A percentile compares a stretch with the other conserved stretches of the same genome.
These are phyloP conservation scores for Leccinum pachyderme DNA, from an alignment of 1,284 basidiomycete species.

Conservation along the genomic window DNA sequence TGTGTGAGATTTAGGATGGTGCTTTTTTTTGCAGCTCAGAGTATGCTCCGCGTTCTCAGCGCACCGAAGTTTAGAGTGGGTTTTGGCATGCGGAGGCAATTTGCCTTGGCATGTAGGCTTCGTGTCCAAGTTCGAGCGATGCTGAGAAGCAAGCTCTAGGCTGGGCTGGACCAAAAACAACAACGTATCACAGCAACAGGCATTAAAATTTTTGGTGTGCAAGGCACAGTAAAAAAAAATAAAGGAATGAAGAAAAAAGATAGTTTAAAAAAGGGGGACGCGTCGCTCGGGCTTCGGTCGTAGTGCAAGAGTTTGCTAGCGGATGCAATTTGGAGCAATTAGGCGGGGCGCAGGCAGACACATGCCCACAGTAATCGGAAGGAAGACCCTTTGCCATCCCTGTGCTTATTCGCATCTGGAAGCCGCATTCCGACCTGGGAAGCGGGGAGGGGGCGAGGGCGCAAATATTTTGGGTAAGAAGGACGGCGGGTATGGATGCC, in stretches of 20 bases:
- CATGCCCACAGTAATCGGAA: conserved; percentile 22
- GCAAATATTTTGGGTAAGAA: conserved; percentile 10
- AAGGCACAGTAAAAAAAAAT: conserved; percentile 14
- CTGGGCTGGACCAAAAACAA: conserved; percentile 2
- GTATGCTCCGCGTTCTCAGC: conserved; percentile 22
- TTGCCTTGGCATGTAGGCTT: conserved; percentile 1
- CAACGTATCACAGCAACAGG: conserved; percentile 1
- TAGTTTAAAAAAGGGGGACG: conserved; percentile 6
- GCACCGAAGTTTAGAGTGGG: background rate
- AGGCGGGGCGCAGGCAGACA: conserved; percentile 32
- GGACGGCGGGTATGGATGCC: conserved; percentile 16
- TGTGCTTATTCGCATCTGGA: conserved; percentile 18
- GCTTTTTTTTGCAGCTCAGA: conserved; percentile 17
- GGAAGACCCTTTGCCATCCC: conserved; percentile 28
- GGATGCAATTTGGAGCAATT: conserved; percentile 27
- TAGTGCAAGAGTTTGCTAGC: conserved; percentile 24
- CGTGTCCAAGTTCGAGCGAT: conserved; percentile 4
- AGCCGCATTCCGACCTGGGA: conserved; percentile 18
- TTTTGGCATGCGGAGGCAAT: background rate
- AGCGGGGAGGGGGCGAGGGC: conserved; percentile 8
- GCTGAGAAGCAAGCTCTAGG: background rate
- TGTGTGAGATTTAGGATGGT: background rate
- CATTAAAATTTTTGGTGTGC: conserved; percentile 10
- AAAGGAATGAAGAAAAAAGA: background rate
- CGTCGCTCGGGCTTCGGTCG: conserved; percentile 17